These are phyloP conservation scores for Fusarium oligoseptatum DNA, from an alignment of 2,329 filamentous ascomycete species.

Conservation along the genomic window DNA sequence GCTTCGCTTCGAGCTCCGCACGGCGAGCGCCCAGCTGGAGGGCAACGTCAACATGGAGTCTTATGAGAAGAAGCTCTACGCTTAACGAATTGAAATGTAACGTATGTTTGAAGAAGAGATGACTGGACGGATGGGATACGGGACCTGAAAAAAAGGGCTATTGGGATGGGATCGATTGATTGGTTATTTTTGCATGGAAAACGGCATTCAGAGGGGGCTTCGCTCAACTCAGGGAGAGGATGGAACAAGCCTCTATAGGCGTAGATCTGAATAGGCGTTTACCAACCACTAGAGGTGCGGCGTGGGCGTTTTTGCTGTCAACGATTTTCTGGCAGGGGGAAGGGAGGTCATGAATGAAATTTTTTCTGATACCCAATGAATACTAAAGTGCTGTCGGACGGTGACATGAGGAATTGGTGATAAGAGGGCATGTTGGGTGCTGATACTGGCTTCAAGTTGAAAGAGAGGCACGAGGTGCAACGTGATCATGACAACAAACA, in stretches of 20 bases:
- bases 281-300: slow-evolving; percentile 47
- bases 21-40: slow-evolving; percentile 94
- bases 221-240: slow-evolving; percentile 33
- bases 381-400: slow-evolving; percentile 43
- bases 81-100: slow-evolving; percentile 65
- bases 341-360: slow-evolving; percentile 45
- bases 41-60: slow-evolving; percentile 98
- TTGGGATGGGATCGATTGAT: not conserved
- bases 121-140: slow-evolving; percentile 34
- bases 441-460: not conserved
- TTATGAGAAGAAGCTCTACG: slow-evolving; percentile 99
- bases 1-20: slow-evolving; percentile 93
- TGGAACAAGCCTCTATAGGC: slow-evolving; percentile 37
- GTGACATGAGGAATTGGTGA: slow-evolving; percentile 8
- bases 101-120: slow-evolving; percentile 32
- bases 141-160: slow-evolving; percentile 3
- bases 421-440: not conserved
- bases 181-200: slow-evolving; percentile 14
- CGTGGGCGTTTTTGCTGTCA: slow-evolving; percentile 42
- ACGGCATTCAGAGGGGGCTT: slow-evolving; percentile 27
- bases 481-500: not conserved
- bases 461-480: not conserved
- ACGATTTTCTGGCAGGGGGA: slow-evolving; percentile 21
- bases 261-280: slow-evolving; percentile 49
- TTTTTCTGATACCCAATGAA: slow-evolving; percentile 38